Conservation (phyloP, 2,329 filamentous ascomycete genomes). For the Aspergillus intermedius region DNA sequence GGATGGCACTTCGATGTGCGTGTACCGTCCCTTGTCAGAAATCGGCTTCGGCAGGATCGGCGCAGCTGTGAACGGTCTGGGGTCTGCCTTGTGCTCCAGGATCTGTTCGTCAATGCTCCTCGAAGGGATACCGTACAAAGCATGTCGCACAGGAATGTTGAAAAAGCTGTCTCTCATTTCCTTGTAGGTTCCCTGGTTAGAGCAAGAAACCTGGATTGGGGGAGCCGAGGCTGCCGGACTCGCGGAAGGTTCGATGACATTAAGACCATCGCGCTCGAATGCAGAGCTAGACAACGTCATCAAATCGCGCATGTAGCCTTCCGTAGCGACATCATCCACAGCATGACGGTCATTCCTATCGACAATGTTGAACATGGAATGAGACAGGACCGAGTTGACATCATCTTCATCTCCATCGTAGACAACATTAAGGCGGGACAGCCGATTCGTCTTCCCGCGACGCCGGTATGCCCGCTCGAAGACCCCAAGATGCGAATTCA, state of each 20-base stretch:
- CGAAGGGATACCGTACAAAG: conserved; percentile 59
- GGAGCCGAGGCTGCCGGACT: conserved; percentile 75
- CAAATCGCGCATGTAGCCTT: conserved; percentile 67
- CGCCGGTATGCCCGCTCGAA: conserved; percentile 67
- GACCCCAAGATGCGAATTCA: conserved; percentile 61
- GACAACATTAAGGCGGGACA: conserved; percentile 59
- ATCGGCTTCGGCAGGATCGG: conserved; percentile 74
- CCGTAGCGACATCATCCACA: conserved; percentile 61
- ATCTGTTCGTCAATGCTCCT: conserved; percentile 64
- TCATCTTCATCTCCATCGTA: conserved; percentile 61
- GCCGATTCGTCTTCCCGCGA: conserved; percentile 45
- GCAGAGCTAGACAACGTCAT: conserved; percentile 67
- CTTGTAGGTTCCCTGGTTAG: conserved; percentile 55
- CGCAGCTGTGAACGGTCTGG: conserved; percentile 47
- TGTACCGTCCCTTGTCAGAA: conserved; percentile 77
- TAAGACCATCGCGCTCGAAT: conserved; percentile 65
- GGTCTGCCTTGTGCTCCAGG: conserved; percentile 64
- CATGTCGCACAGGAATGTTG: conserved; percentile 67
- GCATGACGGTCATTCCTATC: conserved; percentile 61
- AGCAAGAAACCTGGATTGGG: conserved; percentile 73
- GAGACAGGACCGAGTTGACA: conserved; percentile 59
- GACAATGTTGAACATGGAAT: conserved; percentile 75
- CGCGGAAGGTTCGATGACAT: conserved; percentile 73
- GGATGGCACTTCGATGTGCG: conserved; percentile 84
- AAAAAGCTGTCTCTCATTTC: conserved; percentile 70